phyloP scores from a whole-genome alignment of 805 yeast species.

The Suhomyces kilbournensis region DNA sequence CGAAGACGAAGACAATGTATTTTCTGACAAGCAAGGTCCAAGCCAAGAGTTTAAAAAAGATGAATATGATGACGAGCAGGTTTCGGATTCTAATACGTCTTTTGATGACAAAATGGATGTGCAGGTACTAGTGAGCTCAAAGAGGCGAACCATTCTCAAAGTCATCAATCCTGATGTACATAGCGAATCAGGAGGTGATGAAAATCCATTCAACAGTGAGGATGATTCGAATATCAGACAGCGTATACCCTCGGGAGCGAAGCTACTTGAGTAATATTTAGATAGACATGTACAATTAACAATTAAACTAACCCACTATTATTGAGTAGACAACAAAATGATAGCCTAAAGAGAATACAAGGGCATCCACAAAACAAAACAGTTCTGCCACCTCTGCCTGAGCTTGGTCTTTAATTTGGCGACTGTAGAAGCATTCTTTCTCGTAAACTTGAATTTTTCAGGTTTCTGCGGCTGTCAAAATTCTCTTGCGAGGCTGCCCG shows the following conservation, averaged over 20 bases:
- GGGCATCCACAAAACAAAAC: no score
- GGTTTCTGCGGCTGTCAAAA: no score
- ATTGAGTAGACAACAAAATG: no score
- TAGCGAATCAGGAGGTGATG: constrained; percentile 5
- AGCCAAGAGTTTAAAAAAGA: background rate
- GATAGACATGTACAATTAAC: background rate
- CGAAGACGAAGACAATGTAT: background rate
- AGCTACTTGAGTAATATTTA: background rate
- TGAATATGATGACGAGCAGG: constrained; percentile 10
- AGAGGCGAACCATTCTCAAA: constrained; percentile 55
- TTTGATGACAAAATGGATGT: constrained; percentile 56
- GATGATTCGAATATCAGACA: constrained; percentile 9
- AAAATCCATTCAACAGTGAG: background rate
- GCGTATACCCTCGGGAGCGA: constrained; percentile 11
- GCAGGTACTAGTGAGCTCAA: constrained; percentile 67
- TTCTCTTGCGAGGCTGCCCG: no score
- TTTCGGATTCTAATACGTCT: constrained; percentile 29
- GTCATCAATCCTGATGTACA: constrained; percentile 59
- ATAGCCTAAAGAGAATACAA: no score
- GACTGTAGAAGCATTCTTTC: no score
- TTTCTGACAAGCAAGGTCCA: background rate
- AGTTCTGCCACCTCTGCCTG: no score
- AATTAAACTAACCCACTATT: no score
- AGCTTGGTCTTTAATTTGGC: no score
- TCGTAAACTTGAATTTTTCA: no score